phyloP scores from a whole-genome alignment of 208 protist species.

The Leishmania martiniquensis region DNA sequence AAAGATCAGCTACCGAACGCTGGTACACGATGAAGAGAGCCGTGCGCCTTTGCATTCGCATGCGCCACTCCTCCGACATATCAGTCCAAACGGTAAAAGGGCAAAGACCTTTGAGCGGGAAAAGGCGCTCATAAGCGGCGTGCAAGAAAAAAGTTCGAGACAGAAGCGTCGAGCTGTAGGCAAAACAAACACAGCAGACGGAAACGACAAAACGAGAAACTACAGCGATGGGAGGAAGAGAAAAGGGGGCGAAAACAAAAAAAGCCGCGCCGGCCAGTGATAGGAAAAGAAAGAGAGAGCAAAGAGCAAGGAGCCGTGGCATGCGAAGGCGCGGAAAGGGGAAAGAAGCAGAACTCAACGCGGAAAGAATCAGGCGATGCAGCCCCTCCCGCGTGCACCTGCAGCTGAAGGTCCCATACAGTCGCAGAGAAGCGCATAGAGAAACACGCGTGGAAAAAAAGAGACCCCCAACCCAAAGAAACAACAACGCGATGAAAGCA shows the following conservation, averaged over 20 bases:
- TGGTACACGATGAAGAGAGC: neutral
- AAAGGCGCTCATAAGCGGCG: too few relatives aligned
- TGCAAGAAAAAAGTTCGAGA: too few relatives aligned
- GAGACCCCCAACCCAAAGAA: neutral
- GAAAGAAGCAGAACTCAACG: neutral
- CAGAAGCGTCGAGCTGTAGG: too few relatives aligned
- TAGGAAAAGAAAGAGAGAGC: neutral
- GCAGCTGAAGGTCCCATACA: neutral
- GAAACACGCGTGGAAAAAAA: slow-evolving; percentile 3
- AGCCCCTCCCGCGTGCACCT: neutral
- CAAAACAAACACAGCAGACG: too few relatives aligned
- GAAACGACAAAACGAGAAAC: neutral
- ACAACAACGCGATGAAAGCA: slow-evolving; percentile 10
- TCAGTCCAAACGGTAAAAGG: neutral
- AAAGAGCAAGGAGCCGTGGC: neutral
- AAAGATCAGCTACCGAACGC: neutral
- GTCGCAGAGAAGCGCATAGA: neutral
- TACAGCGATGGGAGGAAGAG: neutral
- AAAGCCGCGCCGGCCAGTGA: neutral
- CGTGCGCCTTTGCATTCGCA: neutral
- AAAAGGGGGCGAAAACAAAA: neutral
- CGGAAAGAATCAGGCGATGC: neutral
- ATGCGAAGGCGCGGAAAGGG: neutral
- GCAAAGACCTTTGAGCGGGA: too few relatives aligned
- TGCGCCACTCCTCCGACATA: neutral